Evolutionary conservation across 192 early-diverging fungal genomes (phyloP), one percentile per base, ranked within the genome.

Genomic region (Phycomyces nitens): DNA sequence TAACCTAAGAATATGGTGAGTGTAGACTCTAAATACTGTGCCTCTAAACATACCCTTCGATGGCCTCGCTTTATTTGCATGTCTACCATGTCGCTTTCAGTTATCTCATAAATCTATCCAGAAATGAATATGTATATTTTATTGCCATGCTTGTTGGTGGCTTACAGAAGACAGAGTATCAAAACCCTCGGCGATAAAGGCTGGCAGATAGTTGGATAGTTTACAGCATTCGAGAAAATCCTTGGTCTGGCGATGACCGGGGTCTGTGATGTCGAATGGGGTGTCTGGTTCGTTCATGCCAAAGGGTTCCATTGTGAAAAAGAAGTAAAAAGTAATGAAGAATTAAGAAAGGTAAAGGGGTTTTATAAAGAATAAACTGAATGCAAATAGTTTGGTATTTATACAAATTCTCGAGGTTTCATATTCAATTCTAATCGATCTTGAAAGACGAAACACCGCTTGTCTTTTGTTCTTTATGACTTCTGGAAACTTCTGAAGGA

Each of bases 31-130:
- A 61, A 26, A 52, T 18, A 65, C 53, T 71, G 18, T 3, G 12
- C 3, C 12, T 3, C 44, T 7, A 6, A 27, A 70, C 58, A 61
- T 70, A 77, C 70, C 60, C 75, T 66, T 50, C 75, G 71, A 68
- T 77, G 75, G 20, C 75, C 75, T 34, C 75, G 53, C 29, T 73
- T 77, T 12, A 73, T 61, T 26, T 63, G 43, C 55, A 77, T 62
- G 23, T 61, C 71, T 24, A 64, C 59, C 21, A 77, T 38, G 55
- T 77, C 75, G 11, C 42, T 22, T 66, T 77, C 75, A 0, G 72
- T 73, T 4, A 77, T 65, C 15, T 77, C 75, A 21, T 58, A 51
- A 20, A 74, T 40, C 72, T 74, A 65, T 52, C 12, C 2, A 47
- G 44, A 3, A 7, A 18, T 2, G 11, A 47, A 14, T 2, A 47